Evolutionary conservation across 345 rosid species (phyloP).

Genomic region (Physaria fendleri): DNA sequence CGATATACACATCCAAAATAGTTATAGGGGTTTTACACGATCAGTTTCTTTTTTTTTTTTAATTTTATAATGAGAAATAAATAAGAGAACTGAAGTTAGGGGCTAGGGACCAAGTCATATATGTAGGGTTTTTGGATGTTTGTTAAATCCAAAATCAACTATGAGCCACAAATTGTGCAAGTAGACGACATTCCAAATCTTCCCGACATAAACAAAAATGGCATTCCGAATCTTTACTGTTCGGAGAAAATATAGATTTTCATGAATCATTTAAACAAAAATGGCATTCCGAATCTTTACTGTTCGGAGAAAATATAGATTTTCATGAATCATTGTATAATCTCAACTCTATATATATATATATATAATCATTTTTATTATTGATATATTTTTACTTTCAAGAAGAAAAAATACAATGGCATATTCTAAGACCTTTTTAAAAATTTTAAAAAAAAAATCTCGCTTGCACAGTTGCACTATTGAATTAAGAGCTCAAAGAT

Average conservation of each 20-base stretch:
- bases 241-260: not conserved
- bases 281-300: too few relatives aligned
- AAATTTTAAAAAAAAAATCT: not conserved
- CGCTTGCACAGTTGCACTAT: too few relatives aligned
- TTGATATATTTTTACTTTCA: not conserved
- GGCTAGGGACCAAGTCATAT: constrained; percentile 15
- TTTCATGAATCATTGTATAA: too few relatives aligned
- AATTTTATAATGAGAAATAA: not conserved
- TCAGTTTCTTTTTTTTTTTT: not conserved
- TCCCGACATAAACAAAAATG: too few relatives aligned
- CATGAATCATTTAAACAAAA: too few relatives aligned
- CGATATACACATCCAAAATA: not conserved
- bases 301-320: not conserved
- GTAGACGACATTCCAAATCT: constrained; percentile 9
- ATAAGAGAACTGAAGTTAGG: not conserved
- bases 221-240: constrained; percentile 1
- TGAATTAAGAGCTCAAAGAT: not conserved
- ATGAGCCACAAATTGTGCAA: constrained; percentile 5
- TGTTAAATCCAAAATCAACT: constrained; percentile 2
- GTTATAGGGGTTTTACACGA: not conserved
- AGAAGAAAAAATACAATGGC: not conserved
- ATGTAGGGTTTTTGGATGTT: constrained; percentile 10
- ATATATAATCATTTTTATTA: too few relatives aligned
- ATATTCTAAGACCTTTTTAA: not conserved
- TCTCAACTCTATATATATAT: too few relatives aligned